These are phyloP conservation scores for Populus alba DNA, from an alignment of 345 rosid genomes.

Conservation along the genomic window DNA sequence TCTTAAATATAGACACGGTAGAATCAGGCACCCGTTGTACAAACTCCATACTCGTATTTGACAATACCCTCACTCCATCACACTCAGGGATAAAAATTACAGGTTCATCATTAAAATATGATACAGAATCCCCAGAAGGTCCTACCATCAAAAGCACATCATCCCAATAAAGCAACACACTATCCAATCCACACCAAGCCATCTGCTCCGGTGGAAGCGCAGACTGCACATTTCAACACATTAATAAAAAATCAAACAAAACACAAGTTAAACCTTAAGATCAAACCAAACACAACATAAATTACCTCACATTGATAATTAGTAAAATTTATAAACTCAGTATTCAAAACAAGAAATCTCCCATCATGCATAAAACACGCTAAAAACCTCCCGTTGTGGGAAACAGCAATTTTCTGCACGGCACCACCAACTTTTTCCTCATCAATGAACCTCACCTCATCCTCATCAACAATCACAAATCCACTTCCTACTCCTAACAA, in stretches of 20 bases:
- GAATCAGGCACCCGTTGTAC: conserved; percentile 96
- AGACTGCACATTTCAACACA: conserved; percentile 45
- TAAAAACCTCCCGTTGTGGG: conserved; percentile 71
- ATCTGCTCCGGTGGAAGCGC: conserved; percentile 94
- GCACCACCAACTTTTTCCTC: conserved; percentile 52
- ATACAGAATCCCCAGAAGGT: conserved; percentile 75
- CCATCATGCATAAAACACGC: conserved; percentile 90
- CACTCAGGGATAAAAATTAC: conserved; percentile 84
- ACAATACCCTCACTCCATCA: conserved; percentile 92
- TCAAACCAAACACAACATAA: neutral
- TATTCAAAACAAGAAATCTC: conserved; percentile 62
- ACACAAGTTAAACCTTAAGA: neutral
- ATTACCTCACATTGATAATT: conserved; percentile 75
- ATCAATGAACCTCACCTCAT: conserved; percentile 59
- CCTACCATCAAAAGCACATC: conserved; percentile 94
- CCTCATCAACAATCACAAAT: conserved; percentile 71
- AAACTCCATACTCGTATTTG: conserved; percentile 85
- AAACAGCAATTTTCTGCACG: conserved; percentile 75
- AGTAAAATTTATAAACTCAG: conserved; percentile 46
- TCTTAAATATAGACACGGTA: conserved; percentile 85
- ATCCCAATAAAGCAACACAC: conserved; percentile 87
- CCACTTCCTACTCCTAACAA: conserved; percentile 60
- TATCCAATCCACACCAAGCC: conserved; percentile 99
- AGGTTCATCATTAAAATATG: conserved; percentile 85
- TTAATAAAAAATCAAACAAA: neutral